phyloP scores from a whole-genome alignment of 192 early-diverging fungal genomes.

The Kappamyces sp. region DNA sequence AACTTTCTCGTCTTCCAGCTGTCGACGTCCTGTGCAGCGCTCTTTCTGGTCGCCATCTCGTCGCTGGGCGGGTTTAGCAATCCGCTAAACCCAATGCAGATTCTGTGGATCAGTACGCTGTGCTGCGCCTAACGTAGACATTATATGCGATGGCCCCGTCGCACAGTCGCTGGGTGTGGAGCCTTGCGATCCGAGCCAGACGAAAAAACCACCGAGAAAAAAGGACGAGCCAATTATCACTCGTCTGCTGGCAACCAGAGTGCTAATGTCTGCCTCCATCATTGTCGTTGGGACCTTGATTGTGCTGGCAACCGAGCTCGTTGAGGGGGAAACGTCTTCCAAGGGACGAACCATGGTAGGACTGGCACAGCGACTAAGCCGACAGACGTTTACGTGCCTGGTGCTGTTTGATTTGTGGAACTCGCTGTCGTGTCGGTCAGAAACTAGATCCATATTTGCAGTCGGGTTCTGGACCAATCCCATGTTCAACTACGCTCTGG shows the following conservation, averaged over 20 bases:
- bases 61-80: conserved; percentile 81
- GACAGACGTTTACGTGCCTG: conserved; percentile 91
- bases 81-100: conserved; percentile 97
- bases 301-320: conserved; percentile 72
- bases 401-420: conserved; percentile 97
- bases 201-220: conserved; percentile 75
- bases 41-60: conserved; percentile 79
- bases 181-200: conserved; percentile 83
- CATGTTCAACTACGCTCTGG: conserved; percentile 82
- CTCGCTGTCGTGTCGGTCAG: conserved; percentile 82
- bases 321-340: conserved; percentile 61
- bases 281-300: conserved; percentile 83
- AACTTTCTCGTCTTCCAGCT: conserved; percentile 96
- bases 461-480: conserved; percentile 82
- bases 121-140: conserved; percentile 52
- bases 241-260: conserved; percentile 58
- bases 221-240: conserved; percentile 78
- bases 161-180: conserved; percentile 97
- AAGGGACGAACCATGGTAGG: conserved; percentile 86
- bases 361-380: conserved; percentile 2
- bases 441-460: conserved; percentile 69
- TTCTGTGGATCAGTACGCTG: conserved; percentile 93
- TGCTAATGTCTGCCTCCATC: conserved; percentile 69
- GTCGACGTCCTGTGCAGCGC: conserved; percentile 86
- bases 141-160: conserved; percentile 96